Percentiles rank a stretch among this genome's conserved stretches.
Conservation (phyloP, 805 yeast genomes). For the Kodamaea fukazawae region DNA sequence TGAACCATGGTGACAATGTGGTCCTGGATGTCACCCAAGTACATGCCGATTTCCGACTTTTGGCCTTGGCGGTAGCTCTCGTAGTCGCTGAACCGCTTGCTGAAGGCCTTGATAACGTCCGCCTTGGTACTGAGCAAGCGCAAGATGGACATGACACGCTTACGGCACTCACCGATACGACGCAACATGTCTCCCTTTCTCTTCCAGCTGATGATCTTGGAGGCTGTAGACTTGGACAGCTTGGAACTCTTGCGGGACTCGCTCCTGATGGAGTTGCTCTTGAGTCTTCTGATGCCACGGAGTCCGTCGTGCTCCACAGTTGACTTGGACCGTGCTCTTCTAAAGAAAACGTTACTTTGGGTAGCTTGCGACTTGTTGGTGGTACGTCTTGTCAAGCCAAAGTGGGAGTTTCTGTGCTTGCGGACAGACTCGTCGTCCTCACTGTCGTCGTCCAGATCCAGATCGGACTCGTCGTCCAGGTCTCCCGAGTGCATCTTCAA, state of each 20-base stretch:
- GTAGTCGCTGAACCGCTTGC: slow-evolving; percentile 78
- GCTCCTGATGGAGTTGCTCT: slow-evolving; percentile 4
- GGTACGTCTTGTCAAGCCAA: background rate
- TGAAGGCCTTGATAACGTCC: slow-evolving; percentile 94
- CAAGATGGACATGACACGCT: slow-evolving; percentile 86
- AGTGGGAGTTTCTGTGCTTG: background rate
- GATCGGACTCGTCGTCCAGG: slow-evolving; percentile 37
- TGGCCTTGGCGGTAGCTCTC: slow-evolving; percentile 6
- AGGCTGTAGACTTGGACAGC: slow-evolving; percentile 45
- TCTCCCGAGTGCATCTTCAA: slow-evolving; percentile 78
- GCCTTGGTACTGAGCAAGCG: slow-evolving; percentile 88
- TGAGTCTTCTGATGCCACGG: slow-evolving; percentile 6
- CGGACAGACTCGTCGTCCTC: slow-evolving; percentile 4
- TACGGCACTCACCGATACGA: slow-evolving; percentile 92
- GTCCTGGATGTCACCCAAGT: slow-evolving; percentile 95
- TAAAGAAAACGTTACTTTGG: slow-evolving; percentile 26
- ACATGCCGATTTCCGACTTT: slow-evolving; percentile 78
- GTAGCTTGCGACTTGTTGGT: slow-evolving; percentile 2
- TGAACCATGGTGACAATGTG: slow-evolving; percentile 98
- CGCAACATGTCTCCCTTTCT: slow-evolving; percentile 93
- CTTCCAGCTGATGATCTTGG: slow-evolving; percentile 64
- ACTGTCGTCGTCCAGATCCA: slow-evolving; percentile 22
- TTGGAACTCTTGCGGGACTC: slow-evolving; percentile 7
- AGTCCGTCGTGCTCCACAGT: slow-evolving; percentile 29
- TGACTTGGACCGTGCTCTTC: slow-evolving; percentile 36